A percentile compares a stretch with the other conserved stretches of the same genome.
Conservation (phyloP, 306 rosid species). For the Pueraria montana region DNA sequence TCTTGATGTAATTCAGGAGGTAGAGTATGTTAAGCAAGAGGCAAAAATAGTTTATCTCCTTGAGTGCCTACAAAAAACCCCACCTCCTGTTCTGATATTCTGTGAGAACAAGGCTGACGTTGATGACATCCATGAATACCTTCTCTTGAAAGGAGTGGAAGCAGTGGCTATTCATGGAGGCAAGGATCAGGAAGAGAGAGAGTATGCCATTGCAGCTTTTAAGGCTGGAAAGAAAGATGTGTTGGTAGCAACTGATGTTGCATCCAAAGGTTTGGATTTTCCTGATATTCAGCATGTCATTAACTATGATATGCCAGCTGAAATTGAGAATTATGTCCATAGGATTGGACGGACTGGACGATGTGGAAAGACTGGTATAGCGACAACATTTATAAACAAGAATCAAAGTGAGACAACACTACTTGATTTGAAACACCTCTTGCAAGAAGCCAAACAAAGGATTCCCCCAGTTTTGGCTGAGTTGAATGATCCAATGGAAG, state of each 20-base stretch:
- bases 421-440: constrained; percentile 91
- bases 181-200: constrained; percentile 97
- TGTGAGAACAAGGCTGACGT: constrained; percentile 96
- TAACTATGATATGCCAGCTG: constrained; percentile 96
- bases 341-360: constrained; percentile 96
- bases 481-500: constrained; percentile 93
- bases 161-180: constrained; percentile 98
- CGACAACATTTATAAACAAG: constrained; percentile 93
- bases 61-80: constrained; percentile 88
- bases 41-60: constrained; percentile 93
- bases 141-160: constrained; percentile 94
- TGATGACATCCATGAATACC: constrained; percentile 95
- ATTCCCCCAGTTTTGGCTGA: constrained; percentile 96
- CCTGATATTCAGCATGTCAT: constrained; percentile 96
- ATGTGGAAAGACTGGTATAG: constrained; percentile 95
- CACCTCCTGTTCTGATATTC: constrained; percentile 89
- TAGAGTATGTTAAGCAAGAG: constrained; percentile 95
- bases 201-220: constrained; percentile 80
- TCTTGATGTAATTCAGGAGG: constrained; percentile 93
- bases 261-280: constrained; percentile 95
- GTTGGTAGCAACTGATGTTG: constrained; percentile 96
- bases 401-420: constrained; percentile 94
- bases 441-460: constrained; percentile 98
- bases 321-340: constrained; percentile 96
- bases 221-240: constrained; percentile 92